Evolutionary conservation across 1,284 basidiomycete genomes (phyloP).

Genomic region (Polyporus tsugae): DNA sequence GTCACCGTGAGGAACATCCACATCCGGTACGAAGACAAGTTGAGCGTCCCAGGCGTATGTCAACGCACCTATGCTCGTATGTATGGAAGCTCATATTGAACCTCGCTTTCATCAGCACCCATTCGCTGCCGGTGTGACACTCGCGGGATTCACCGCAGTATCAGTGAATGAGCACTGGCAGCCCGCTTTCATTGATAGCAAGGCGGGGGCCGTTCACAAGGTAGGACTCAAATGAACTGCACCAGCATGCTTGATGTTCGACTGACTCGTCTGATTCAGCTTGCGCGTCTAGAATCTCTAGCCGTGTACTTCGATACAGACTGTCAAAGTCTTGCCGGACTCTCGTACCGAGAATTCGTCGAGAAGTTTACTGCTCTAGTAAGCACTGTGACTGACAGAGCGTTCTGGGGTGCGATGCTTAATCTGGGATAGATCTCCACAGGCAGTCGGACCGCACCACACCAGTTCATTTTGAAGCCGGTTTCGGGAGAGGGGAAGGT

Average conservation of each 20-base stretch:
- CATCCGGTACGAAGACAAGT: slow-evolving; percentile 94
- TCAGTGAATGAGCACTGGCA: slow-evolving; percentile 94
- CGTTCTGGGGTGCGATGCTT: slow-evolving; percentile 8
- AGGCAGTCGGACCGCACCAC: slow-evolving; percentile 61
- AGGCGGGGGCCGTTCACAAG: slow-evolving; percentile 91
- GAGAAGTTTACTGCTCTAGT: slow-evolving; percentile 84
- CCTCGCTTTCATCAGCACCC: slow-evolving; percentile 71
- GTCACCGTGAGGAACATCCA: slow-evolving; percentile 96
- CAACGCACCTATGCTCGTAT: background rate
- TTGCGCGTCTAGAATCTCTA: slow-evolving; percentile 89
- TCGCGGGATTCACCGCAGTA: slow-evolving; percentile 93
- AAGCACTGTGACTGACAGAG: slow-evolving; percentile 28
- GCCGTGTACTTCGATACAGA: slow-evolving; percentile 98
- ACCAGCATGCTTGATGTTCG: background rate
- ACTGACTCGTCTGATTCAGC: slow-evolving; percentile 48
- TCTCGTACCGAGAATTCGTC: slow-evolving; percentile 74
- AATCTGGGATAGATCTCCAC: slow-evolving; percentile 66
- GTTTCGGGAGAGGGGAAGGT: slow-evolving; percentile 95
- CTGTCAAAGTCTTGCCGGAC: slow-evolving; percentile 81
- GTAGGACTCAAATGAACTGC: slow-evolving; percentile 46
- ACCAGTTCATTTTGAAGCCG: slow-evolving; percentile 97
- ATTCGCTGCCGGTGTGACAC: slow-evolving; percentile 92
- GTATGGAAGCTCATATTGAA: background rate
- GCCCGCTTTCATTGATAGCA: slow-evolving; percentile 95
- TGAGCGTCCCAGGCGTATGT: slow-evolving; percentile 91